Conservation (phyloP, 1,284 basidiomycete species). For the Malassezia nana region DNA sequence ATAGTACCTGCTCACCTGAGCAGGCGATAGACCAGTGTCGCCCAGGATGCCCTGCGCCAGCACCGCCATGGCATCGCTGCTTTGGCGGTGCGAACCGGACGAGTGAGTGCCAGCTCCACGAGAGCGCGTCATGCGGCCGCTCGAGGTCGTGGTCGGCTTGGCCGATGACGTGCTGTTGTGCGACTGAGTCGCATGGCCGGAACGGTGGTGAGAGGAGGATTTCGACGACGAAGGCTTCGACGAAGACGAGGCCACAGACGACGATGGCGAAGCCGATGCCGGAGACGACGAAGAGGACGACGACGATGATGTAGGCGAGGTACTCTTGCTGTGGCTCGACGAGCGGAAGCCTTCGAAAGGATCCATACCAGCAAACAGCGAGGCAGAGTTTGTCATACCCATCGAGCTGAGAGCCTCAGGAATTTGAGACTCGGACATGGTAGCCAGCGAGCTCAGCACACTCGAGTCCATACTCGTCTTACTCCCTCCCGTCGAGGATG, state of each 20-base stretch:
- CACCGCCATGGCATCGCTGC: neutral
- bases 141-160: neutral
- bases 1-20: slow-evolving; percentile 14
- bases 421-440: neutral
- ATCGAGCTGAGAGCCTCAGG: neutral
- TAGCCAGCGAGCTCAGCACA: neutral
- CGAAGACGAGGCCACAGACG: neutral
- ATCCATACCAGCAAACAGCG: slow-evolving; percentile 3
- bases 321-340: neutral
- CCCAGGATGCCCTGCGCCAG: slow-evolving; percentile 14
- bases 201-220: neutral
- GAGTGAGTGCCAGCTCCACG: neutral
- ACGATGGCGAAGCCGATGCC: neutral
- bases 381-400: neutral
- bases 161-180: neutral
- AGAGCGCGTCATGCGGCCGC: neutral
- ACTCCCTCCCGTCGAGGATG: neutral
- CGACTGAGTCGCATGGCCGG: neutral
- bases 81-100: neutral
- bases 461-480: neutral
- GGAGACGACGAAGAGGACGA: neutral
- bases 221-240: neutral
- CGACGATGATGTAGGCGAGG: neutral
- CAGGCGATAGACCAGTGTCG: slow-evolving; percentile 13
- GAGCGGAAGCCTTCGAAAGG: neutral